Evolutionary conservation across 1,284 basidiomycete genomes (phyloP).

Genomic region (Ceratobasidium sp.): DNA sequence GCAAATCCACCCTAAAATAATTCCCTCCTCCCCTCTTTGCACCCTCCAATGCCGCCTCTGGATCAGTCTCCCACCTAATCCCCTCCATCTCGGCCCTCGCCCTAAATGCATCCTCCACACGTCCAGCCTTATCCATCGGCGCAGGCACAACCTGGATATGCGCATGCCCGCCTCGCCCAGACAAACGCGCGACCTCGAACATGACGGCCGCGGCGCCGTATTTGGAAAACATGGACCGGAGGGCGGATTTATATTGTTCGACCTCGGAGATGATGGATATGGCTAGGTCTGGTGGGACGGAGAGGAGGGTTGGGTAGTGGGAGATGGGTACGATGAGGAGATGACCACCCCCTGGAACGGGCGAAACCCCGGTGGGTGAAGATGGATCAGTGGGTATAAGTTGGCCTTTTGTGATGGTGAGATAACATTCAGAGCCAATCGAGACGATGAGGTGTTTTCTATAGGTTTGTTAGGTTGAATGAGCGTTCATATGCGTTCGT

Average conservation of each 20-base stretch:
- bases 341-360: slow-evolving; percentile 93
- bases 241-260: slow-evolving; percentile 80
- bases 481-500: background rate
- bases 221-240: slow-evolving; percentile 78
- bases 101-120: slow-evolving; percentile 78
- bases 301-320: slow-evolving; percentile 71
- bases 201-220: slow-evolving; percentile 76
- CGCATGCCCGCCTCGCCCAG: slow-evolving; percentile 91
- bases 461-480: slow-evolving; percentile 19
- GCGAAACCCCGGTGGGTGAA: slow-evolving; percentile 57
- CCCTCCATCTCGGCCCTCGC: slow-evolving; percentile 73
- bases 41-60: slow-evolving; percentile 70
- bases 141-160: slow-evolving; percentile 91
- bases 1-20: slow-evolving; percentile 92
- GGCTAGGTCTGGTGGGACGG: slow-evolving; percentile 81
- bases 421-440: slow-evolving; percentile 91
- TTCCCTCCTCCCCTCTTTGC: slow-evolving; percentile 67
- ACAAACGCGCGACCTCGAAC: slow-evolving; percentile 89
- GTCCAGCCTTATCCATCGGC: slow-evolving; percentile 69
- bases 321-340: slow-evolving; percentile 89
- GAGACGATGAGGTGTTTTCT: slow-evolving; percentile 95
- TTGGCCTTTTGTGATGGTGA: slow-evolving; percentile 94
- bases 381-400: slow-evolving; percentile 81
- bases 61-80: slow-evolving; percentile 73
- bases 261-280: slow-evolving; percentile 84